A percentile compares a stretch with the other conserved stretches of the same genome.
Evolutionary conservation across 345 rosid genomes (phyloP).

Genomic region (Iberis pinnata): DNA sequence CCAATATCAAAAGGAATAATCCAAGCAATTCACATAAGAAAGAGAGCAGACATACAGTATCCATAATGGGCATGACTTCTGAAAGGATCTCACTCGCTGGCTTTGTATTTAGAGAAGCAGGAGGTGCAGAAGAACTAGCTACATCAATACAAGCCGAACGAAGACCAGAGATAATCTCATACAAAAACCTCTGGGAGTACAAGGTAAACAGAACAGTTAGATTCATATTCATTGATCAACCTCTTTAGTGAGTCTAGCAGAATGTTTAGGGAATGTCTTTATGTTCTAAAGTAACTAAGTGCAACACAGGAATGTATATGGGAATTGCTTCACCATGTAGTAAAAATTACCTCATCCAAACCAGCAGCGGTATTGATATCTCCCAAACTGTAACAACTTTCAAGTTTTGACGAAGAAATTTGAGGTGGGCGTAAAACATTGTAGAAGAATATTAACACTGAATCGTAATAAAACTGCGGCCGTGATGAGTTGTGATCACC

Average conservation of each 20-base stretch:
- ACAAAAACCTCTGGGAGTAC: slow-evolving; percentile 54
- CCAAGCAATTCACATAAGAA: not conserved
- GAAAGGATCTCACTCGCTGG: slow-evolving; percentile 62
- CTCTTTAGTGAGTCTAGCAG: slow-evolving; percentile 9
- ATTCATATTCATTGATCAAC: slow-evolving; percentile 16
- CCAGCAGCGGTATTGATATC: slow-evolving; percentile 47
- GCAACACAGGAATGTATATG: not conserved
- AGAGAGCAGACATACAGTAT: slow-evolving; percentile 33
- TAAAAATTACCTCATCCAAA: slow-evolving; percentile 63
- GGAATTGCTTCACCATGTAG: slow-evolving; percentile 11
- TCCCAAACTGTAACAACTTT: slow-evolving; percentile 71
- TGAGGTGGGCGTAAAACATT: slow-evolving; percentile 87
- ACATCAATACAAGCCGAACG: slow-evolving; percentile 53
- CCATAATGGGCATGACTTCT: slow-evolving; percentile 43
- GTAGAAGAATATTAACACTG: slow-evolving; percentile 89
- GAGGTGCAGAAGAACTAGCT: slow-evolving; percentile 76
- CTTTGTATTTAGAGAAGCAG: slow-evolving; percentile 44
- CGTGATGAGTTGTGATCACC: slow-evolving; percentile 95
- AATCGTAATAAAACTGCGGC: slow-evolving; percentile 85
- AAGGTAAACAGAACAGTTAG: slow-evolving; percentile 27
- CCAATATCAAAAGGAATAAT: slow-evolving; percentile 12
- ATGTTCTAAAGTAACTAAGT: not conserved
- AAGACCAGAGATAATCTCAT: slow-evolving; percentile 72
- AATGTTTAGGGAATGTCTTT: slow-evolving; percentile 11
- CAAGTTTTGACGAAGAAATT: slow-evolving; percentile 54